Percentiles rank a stretch among this genome's conserved stretches.
Conservation (phyloP, 345 rosid genomes). For the Draba incana region DNA sequence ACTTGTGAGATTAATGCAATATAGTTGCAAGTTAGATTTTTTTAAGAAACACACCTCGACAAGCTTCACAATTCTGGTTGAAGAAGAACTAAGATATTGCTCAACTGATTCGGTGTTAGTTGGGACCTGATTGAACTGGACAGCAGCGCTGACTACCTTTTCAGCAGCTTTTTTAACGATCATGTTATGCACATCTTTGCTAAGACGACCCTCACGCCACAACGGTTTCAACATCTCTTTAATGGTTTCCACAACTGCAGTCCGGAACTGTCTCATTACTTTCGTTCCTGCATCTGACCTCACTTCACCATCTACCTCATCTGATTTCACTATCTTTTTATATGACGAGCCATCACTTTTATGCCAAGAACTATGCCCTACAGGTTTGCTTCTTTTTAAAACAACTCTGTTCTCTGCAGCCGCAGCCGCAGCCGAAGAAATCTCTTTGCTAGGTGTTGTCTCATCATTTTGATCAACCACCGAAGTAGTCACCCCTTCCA, state of each 20-base stretch:
- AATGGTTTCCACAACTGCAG: constrained; percentile 62
- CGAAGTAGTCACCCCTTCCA: constrained; percentile 52
- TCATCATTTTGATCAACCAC: constrained; percentile 51
- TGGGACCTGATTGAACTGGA: constrained; percentile 70
- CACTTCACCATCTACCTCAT: constrained; percentile 49
- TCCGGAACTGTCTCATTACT: constrained; percentile 59
- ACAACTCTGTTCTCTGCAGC: constrained; percentile 44
- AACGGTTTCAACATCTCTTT: constrained; percentile 77
- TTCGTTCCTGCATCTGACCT: constrained; percentile 56
- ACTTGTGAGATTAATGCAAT: constrained; percentile 31
- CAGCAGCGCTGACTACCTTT: constrained; percentile 61
- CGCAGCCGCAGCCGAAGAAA: constrained; percentile 44
- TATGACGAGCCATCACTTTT: constrained; percentile 49
- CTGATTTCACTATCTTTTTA: constrained; percentile 47
- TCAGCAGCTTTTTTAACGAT: constrained; percentile 76
- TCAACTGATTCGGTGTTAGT: constrained; percentile 49
- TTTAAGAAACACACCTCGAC: constrained; percentile 64
- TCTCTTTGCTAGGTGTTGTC: constrained; percentile 50
- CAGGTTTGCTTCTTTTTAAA: constrained; percentile 43
- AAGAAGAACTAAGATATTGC: constrained; percentile 62
- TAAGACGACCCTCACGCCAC: constrained; percentile 85
- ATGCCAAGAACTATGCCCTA: constrained; percentile 44
- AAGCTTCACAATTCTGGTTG: constrained; percentile 70
- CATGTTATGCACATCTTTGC: constrained; percentile 77
- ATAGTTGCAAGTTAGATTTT: constrained; percentile 1